Evolutionary conservation across 2,329 filamentous ascomycete genomes (phyloP).

Genomic region (Leptographium lundbergii): DNA sequence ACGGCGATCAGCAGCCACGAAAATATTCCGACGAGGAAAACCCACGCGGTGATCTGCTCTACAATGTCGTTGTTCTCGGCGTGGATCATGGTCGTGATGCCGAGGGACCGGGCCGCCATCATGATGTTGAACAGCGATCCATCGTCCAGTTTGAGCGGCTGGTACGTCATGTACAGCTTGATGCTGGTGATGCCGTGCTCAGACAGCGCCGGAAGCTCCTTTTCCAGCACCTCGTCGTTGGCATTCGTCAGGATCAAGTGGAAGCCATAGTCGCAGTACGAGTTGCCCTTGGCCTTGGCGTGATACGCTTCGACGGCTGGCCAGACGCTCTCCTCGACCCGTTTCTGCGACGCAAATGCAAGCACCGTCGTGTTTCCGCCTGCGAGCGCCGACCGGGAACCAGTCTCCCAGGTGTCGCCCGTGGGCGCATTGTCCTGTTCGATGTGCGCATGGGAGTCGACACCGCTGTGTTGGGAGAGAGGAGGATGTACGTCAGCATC

Average conservation of each 20-base stretch:
- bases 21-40: neutral
- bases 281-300: slow-evolving; percentile 49
- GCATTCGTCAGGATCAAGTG: slow-evolving; percentile 38
- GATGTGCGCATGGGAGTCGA: slow-evolving; percentile 25
- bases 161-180: slow-evolving; percentile 41
- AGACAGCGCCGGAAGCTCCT: slow-evolving; percentile 28
- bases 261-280: slow-evolving; percentile 44
- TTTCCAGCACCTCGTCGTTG: slow-evolving; percentile 23
- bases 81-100: slow-evolving; percentile 45
- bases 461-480: slow-evolving; percentile 15
- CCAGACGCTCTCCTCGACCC: slow-evolving; percentile 32
- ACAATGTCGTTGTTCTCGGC: slow-evolving; percentile 54
- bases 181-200: slow-evolving; percentile 29
- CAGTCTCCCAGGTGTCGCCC: slow-evolving; percentile 24
- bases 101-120: slow-evolving; percentile 29
- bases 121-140: slow-evolving; percentile 37
- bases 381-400: slow-evolving; percentile 39
- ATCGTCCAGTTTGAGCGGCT: slow-evolving; percentile 34
- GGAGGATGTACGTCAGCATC: neutral
- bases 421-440: slow-evolving; percentile 20
- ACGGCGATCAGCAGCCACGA: neutral
- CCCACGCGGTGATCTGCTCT: slow-evolving; percentile 15
- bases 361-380: slow-evolving; percentile 46
- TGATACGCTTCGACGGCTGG: slow-evolving; percentile 61
- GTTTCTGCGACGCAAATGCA: slow-evolving; percentile 41